Percentiles rank a stretch among this genome's conserved stretches.
Conservation (phyloP, 2,329 filamentous ascomycete genomes). For the Colletotrichum theobromicola region DNA sequence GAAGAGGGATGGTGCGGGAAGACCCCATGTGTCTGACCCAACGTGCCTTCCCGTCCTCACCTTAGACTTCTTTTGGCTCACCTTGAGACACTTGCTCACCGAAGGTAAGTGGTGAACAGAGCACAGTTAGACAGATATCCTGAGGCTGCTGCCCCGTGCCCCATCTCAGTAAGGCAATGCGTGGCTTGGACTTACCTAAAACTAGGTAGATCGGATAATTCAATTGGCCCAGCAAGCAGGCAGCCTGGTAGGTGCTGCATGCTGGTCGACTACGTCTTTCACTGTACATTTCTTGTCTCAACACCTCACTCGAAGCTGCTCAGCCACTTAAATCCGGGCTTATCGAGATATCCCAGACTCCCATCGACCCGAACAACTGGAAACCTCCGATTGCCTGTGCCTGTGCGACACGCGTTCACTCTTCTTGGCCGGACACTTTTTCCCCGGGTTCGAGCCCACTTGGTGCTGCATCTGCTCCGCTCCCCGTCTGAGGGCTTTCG, state of each 20-base stretch:
- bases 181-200: background rate
- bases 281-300: background rate
- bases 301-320: background rate
- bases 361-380: background rate
- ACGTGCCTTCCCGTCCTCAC: background rate
- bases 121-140: background rate
- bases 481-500: conserved; percentile 6
- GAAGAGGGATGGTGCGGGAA: background rate
- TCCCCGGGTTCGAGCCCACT: background rate
- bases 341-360: background rate
- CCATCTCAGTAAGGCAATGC: too few species aligned
- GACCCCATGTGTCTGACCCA: background rate
- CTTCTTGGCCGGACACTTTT: background rate
- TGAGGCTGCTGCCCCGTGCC: background rate
- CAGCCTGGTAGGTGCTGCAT: background rate
- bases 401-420: background rate
- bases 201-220: background rate
- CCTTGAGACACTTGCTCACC: background rate
- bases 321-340: background rate
- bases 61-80: background rate
- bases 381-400: background rate
- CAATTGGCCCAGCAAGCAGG: background rate
- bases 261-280: background rate
- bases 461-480: background rate
- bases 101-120: background rate